Evolutionary conservation across 1,284 basidiomycete genomes (phyloP), one percentile per base, ranked within the genome.

Genomic region (Pisolithus thermaeus): DNA sequence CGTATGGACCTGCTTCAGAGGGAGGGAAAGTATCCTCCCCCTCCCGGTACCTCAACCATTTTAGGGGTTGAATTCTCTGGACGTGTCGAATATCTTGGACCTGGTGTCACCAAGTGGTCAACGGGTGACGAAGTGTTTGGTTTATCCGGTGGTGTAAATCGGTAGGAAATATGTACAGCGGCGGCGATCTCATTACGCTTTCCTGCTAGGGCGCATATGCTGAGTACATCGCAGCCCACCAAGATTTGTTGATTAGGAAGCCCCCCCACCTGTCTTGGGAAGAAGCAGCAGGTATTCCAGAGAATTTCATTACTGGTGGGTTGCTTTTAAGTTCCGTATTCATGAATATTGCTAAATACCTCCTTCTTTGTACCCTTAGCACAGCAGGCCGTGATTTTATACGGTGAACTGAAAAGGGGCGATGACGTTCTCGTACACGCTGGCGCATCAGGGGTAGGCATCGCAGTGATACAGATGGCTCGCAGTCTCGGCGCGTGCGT

Each of bases 51-150:
- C 14, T 85, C 87, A 16, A 69, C 76, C 7, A 87, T 96, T 63
- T 77, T 97, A 25, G 94, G 96, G 7, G 92, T 97, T 50, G 95
- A 97, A 69, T 97, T 97, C 68, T 83, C 90, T 18, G 92, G 93
- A 3, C 70, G 67, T 2, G 76, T 96, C 52, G 73, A 76, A 36
- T 75, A 83, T 54, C 59, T 87, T 12, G 88, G 84, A 1, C 65
- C 75, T 20, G 74, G 70, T 23, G 78, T 78, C 23, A 66, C 70
- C 7, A 70, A 72, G 43, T 92, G 83, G 82, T 79, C 84, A 61
- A 67, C 79, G 18, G 89, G 87, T 8, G 90, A 97, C 58, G 87
- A 92, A 65, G 95, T 97, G 2, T 80, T 94, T 56, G 95, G 94
- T 12, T 78, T 98, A 4, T 75, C 83, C 1, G 77, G 73, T 35